phyloP scores from a whole-genome alignment of 2,329 filamentous ascomycete genomes.

The Nigrospora osmanthi region DNA sequence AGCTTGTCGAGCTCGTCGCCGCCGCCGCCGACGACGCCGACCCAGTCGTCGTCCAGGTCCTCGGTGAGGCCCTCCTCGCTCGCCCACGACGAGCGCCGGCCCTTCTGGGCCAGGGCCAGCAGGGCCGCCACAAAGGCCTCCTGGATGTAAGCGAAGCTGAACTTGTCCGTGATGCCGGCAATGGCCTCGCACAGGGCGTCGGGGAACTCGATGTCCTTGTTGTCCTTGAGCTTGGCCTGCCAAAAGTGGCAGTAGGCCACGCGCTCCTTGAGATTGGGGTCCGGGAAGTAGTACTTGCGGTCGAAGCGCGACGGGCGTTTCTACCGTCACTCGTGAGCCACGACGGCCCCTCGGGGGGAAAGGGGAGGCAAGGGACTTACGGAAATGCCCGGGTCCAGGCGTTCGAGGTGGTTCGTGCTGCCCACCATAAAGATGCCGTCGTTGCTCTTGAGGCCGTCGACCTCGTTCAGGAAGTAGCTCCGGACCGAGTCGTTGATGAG shows the following conservation, averaged over 20 bases:
- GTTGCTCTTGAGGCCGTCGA: slow-evolving; percentile 62
- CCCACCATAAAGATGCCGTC: slow-evolving; percentile 65
- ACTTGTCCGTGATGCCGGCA: slow-evolving; percentile 54
- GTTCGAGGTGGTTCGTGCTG: slow-evolving; percentile 58
- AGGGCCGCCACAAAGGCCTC: slow-evolving; percentile 60
- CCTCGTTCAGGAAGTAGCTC: slow-evolving; percentile 66
- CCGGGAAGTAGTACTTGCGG: slow-evolving; percentile 57
- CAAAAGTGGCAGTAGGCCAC: slow-evolving; percentile 55
- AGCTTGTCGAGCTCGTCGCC: slow-evolving; percentile 38
- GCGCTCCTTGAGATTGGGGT: slow-evolving; percentile 46
- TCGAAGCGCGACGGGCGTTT: slow-evolving; percentile 62
- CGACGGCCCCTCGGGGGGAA: background rate
- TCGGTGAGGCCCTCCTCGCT: slow-evolving; percentile 19
- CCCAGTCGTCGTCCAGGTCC: slow-evolving; percentile 28
- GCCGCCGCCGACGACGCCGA: slow-evolving; percentile 23
- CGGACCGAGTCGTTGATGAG: slow-evolving; percentile 53
- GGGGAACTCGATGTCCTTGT: slow-evolving; percentile 53
- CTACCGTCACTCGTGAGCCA: slow-evolving; percentile 18
- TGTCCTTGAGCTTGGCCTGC: slow-evolving; percentile 47
- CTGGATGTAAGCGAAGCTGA: slow-evolving; percentile 64
- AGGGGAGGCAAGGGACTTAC: slow-evolving; percentile 19
- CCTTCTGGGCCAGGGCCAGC: slow-evolving; percentile 43
- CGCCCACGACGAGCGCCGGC: background rate
- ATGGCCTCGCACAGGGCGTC: slow-evolving; percentile 49
- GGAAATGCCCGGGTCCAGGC: slow-evolving; percentile 57